phyloP scores from a whole-genome alignment of 2,329 filamentous ascomycete species.

The Botryotinia convoluta region DNA sequence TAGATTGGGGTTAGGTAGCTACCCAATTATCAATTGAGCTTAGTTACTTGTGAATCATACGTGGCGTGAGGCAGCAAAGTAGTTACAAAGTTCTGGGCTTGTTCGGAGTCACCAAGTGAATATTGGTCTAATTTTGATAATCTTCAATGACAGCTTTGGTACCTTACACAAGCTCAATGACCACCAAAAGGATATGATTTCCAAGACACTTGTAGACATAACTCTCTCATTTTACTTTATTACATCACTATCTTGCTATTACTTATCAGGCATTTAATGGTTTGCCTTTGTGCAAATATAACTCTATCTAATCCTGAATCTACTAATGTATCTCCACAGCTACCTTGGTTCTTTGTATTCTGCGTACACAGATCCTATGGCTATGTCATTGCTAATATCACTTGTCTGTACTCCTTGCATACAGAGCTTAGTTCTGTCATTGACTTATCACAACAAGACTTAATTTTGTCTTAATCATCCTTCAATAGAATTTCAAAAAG shows the following conservation, averaged over 20 bases:
- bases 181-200: neutral
- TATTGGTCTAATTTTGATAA: neutral
- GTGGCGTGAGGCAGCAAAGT: neutral
- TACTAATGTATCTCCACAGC: neutral
- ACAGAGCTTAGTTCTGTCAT: neutral
- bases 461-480: too few species aligned
- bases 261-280: neutral
- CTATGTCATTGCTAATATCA: neutral
- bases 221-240: neutral
- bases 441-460: too few species aligned
- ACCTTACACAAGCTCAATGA: neutral
- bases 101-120: neutral
- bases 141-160: neutral
- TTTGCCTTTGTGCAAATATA: too few species aligned
- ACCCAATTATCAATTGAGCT: neutral
- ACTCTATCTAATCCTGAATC: neutral
- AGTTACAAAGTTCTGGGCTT: neutral
- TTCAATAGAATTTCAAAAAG: neutral
- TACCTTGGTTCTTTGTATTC: neutral
- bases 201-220: neutral
- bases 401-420: neutral
- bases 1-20: neutral
- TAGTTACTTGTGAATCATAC: neutral
- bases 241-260: neutral
- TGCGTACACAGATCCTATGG: neutral